Conservation (phyloP, 768 basidiomycete genomes). For the Baorangia bicolor region DNA sequence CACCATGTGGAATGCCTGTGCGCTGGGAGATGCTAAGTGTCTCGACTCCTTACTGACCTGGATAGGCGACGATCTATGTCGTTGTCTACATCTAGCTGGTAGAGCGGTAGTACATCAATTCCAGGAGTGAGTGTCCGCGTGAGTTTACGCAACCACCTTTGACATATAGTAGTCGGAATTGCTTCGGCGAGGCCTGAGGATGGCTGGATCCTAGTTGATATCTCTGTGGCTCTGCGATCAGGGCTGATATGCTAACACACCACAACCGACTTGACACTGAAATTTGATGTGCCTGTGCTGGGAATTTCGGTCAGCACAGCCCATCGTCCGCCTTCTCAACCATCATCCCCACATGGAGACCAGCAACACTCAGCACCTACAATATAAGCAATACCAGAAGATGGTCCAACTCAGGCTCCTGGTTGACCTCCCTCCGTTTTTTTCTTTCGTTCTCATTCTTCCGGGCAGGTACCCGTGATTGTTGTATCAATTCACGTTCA, state of each 20-base stretch:
- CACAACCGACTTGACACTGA: too few species aligned
- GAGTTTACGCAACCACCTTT: not conserved
- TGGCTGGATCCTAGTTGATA: too few species aligned
- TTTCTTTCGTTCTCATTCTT: conserved; percentile 7
- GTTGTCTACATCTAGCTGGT: not conserved
- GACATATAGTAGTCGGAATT: not conserved
- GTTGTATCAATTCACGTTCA: conserved; percentile 1
- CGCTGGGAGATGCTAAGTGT: not conserved
- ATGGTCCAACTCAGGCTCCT: conserved; percentile 14
- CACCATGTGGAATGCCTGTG: not conserved
- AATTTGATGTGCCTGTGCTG: too few species aligned
- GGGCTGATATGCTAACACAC: not conserved
- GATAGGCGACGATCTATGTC: not conserved
- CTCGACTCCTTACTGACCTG: not conserved
- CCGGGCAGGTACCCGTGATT: conserved; percentile 21
- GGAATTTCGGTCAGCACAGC: too few species aligned
- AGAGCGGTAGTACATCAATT: not conserved
- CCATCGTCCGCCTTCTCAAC: not conserved
- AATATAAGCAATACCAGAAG: conserved; percentile 7
- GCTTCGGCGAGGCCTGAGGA: not conserved
- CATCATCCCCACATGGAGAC: conserved; percentile 1
- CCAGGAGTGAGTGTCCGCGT: not conserved
- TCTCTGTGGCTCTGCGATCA: not conserved
- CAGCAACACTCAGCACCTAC: not conserved
- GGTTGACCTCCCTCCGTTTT: conserved; percentile 21